Percentiles rank a stretch among this genome's conserved stretches.
These are phyloP conservation scores for Scenedesmus sp. DNA, from an alignment of 163 green algal species.

Conservation along the genomic window DNA sequence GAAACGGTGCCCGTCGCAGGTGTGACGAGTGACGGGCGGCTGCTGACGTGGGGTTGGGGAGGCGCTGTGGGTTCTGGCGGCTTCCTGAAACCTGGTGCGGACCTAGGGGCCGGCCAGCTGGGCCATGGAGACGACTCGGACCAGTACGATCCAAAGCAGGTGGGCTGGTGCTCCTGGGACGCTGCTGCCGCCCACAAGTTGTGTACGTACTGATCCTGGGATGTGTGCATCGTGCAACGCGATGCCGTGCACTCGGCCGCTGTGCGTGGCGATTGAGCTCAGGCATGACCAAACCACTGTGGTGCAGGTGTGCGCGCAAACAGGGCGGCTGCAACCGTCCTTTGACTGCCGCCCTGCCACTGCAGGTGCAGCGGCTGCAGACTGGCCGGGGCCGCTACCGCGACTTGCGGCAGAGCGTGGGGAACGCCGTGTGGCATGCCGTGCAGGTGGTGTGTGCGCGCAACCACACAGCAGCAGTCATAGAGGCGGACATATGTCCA, in stretches of 20 bases:
- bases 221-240: no score
- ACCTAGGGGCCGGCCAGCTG: slow-evolving; percentile 76
- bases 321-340: no score
- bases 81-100: neutral
- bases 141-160: slow-evolving; percentile 68
- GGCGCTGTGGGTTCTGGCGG: slow-evolving; percentile 48
- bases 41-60: slow-evolving; percentile 52
- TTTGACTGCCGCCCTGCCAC: neutral
- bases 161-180: neutral
- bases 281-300: no score
- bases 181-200: neutral
- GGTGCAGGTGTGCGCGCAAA: no score
- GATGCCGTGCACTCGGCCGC: no score
- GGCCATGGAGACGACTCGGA: slow-evolving; percentile 81
- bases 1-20: no score
- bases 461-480: slow-evolving; percentile 81
- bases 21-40: slow-evolving; percentile 18
- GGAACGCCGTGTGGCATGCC: slow-evolving; percentile 54
- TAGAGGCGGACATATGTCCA: slow-evolving; percentile 62
- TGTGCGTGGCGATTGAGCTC: no score
- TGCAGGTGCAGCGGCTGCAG: slow-evolving; percentile 55
- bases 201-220: no score
- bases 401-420: slow-evolving; percentile 54
- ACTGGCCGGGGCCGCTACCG: slow-evolving; percentile 49
- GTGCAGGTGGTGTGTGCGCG: slow-evolving; percentile 71